phyloP scores from a whole-genome alignment of 371 early-diverging fungal species.

The Apophysomyces elegans region DNA sequence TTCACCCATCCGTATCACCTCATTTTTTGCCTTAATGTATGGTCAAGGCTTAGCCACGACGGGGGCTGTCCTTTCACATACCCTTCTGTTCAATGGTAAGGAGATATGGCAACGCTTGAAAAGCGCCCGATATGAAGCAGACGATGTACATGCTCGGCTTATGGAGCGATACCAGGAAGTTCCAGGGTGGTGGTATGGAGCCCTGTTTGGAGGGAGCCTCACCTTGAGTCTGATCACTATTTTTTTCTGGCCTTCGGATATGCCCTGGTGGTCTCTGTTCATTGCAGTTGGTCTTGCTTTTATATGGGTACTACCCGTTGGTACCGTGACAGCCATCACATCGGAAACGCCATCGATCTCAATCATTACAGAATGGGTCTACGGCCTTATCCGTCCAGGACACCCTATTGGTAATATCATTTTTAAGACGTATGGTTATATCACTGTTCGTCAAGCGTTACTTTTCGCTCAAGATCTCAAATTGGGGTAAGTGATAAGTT shows the following conservation, averaged over 20 bases:
- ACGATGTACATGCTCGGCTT: constrained; percentile 61
- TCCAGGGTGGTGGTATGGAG: constrained; percentile 67
- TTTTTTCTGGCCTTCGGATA: constrained; percentile 49
- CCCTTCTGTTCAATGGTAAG: constrained; percentile 63
- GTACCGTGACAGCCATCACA: constrained; percentile 54
- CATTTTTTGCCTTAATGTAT: constrained; percentile 77
- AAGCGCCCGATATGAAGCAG: constrained; percentile 49
- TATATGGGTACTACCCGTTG: constrained; percentile 73
- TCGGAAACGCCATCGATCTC: constrained; percentile 45
- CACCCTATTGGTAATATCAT: constrained; percentile 62
- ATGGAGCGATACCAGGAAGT: constrained; percentile 67
- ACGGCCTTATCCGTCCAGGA: constrained; percentile 58
- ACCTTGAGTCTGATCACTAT: constrained; percentile 50
- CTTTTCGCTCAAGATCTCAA: constrained; percentile 64
- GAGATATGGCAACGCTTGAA: constrained; percentile 63
- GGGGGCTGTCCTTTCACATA: constrained; percentile 68
- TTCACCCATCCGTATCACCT: constrained; percentile 76
- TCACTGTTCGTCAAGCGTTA: constrained; percentile 59
- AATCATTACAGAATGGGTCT: constrained; percentile 51
- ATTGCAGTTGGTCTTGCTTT: constrained; percentile 65
- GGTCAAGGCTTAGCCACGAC: constrained; percentile 68
- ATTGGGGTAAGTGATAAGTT: constrained; percentile 27
- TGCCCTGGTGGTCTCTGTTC: constrained; percentile 69
- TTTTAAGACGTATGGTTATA: constrained; percentile 65
- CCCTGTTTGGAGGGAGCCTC: constrained; percentile 48